Evolutionary conservation across 306 rosid species (phyloP), one percentile per base, ranked within the genome.

Genomic region (Glycyrrhiza uralensis): DNA sequence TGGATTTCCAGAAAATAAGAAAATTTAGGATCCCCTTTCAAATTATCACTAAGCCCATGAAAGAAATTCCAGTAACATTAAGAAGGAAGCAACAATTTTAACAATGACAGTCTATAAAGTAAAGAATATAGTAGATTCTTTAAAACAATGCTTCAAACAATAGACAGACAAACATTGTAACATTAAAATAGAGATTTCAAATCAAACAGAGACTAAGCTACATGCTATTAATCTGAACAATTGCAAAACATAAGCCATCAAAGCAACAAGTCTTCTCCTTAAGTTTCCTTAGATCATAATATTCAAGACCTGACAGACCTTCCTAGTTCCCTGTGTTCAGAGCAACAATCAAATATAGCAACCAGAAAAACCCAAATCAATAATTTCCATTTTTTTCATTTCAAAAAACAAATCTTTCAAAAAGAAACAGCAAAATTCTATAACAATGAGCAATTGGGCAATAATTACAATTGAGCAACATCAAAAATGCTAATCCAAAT

Each of bases 1-100:
- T 57, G 61, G n/a, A 82, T 69, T 79, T 38, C 9, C 64, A 73
- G 10, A 68, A 54, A n/a, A 61, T 1, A 29, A 55, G 36, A 62
- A 81, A 70, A 72, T 10, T 36, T 24, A 59, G 77, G 47, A 41
- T 23, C 51, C 57, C n/a, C 29, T 52, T 69, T 18, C n/a, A 41
- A 52, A 33, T 24, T 24, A 68, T 1, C 17, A 76, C 6, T 14
- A 39, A 55, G n/a, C 65, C 57, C 44, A 52, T 28, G 36, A 69
- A 74, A 26, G 35, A 17, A 80, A 41, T 30, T 44, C 12, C 19
- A 74, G 30, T 17, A 61, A 32, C 49, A 58, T 41, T 51, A 29
- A 24, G 12, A 69, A 74, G 46, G 12, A 77, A 67, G 38, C 9
- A 45, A 45, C 35, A 15, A 38, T n/a, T 24, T 57, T 42, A 50